Conservation (phyloP, 1,284 basidiomycete genomes). For the Leccinum fallax region DNA sequence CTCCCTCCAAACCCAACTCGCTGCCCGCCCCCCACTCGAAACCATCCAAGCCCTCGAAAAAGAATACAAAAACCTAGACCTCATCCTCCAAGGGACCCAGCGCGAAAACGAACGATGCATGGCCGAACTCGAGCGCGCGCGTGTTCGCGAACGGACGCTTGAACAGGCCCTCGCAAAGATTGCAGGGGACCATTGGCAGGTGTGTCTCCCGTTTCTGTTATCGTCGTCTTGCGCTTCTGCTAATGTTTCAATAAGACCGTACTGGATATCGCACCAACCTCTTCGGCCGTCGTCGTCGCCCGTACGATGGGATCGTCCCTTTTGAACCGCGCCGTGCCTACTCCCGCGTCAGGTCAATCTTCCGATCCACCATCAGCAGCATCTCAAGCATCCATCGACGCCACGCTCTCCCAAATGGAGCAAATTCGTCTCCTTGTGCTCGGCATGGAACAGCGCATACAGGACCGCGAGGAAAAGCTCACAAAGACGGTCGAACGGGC, state of each 20-base stretch:
- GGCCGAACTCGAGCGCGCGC: conserved; percentile 70
- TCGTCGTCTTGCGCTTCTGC: not conserved
- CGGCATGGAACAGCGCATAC: conserved; percentile 76
- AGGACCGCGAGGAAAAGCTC: conserved; percentile 64
- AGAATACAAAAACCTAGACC: conserved; percentile 70
- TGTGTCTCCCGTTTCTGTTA: conserved; percentile 19
- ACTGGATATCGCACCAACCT: conserved; percentile 50
- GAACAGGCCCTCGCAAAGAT: conserved; percentile 69
- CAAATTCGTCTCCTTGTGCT: conserved; percentile 69
- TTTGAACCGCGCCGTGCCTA: conserved; percentile 17
- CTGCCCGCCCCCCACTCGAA: conserved; percentile 65
- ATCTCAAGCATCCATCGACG: conserved; percentile 26
- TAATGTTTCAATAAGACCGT: conserved; percentile 36
- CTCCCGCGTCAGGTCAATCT: conserved; percentile 19
- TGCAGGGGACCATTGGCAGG: conserved; percentile 79
- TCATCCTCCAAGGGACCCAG: conserved; percentile 73
- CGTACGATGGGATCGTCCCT: conserved; percentile 32
- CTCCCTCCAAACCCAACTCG: conserved; percentile 61
- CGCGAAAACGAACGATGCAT: conserved; percentile 78
- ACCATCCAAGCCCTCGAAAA: conserved; percentile 61
- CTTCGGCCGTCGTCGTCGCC: conserved; percentile 31
- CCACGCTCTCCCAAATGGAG: conserved; percentile 60
- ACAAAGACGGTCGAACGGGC: conserved; percentile 61
- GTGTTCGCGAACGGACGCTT: conserved; percentile 66
- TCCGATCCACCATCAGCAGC: conserved; percentile 18